Percentiles rank a stretch among this genome's conserved stretches.
Evolutionary conservation across 148 eudicot species (phyloP).

Genomic region (Rhododendron griersonianum): DNA sequence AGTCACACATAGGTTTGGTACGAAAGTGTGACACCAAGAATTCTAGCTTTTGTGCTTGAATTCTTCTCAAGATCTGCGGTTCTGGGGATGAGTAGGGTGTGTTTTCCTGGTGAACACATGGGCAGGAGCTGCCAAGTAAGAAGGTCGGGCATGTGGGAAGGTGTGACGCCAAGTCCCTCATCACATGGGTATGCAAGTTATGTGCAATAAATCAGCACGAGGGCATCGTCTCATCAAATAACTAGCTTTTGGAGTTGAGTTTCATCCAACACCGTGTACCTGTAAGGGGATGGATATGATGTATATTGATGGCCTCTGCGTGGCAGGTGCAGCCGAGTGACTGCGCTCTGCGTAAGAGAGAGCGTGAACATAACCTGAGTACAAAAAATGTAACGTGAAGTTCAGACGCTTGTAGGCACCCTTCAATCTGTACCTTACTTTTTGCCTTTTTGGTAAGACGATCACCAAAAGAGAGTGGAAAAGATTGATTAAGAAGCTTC

Average conservation of each 20-base stretch:
- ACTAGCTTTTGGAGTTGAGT: neutral
- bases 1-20: too few relatives aligned
- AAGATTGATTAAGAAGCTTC: neutral
- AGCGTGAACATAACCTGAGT: neutral
- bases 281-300: too few relatives aligned
- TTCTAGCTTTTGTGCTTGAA: too few relatives aligned
- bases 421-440: too few relatives aligned
- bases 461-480: neutral
- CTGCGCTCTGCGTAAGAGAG: too few relatives aligned
- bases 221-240: neutral
- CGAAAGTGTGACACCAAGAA: too few relatives aligned
- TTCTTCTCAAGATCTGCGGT: neutral
- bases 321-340: too few relatives aligned
- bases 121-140: neutral
- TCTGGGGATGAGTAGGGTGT: neutral
- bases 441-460: neutral
- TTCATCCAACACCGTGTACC: neutral
- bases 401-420: too few relatives aligned
- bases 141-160: neutral
- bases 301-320: too few relatives aligned
- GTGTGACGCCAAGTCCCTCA: neutral
- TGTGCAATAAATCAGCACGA: neutral
- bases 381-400: neutral
- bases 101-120: neutral
- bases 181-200: neutral